phyloP scores from a whole-genome alignment of 768 basidiomycete genomes.

The Russula earlei region DNA sequence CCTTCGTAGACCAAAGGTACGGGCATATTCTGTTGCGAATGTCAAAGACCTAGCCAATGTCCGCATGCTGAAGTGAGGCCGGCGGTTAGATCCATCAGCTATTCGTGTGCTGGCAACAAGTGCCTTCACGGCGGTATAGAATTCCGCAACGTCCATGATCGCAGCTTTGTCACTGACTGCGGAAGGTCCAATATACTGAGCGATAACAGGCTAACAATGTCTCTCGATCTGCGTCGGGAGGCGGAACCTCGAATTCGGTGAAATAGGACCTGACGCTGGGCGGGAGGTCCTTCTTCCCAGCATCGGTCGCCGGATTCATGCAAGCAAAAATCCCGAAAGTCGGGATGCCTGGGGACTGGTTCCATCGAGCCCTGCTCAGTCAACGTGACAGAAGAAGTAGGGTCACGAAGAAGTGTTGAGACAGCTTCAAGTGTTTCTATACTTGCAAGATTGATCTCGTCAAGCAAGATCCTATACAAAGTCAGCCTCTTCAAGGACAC shows the following conservation, averaged over 20 bases:
- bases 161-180: slow-evolving; percentile 79
- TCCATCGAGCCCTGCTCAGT: slow-evolving; percentile 90
- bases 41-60: slow-evolving; percentile 85
- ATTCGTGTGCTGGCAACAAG: slow-evolving; percentile 66
- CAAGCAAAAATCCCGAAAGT: slow-evolving; percentile 97
- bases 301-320: slow-evolving; percentile 99
- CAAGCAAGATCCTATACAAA: slow-evolving; percentile 71
- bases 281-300: slow-evolving; percentile 95
- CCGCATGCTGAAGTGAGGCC: slow-evolving; percentile 96
- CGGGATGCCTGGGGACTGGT: slow-evolving; percentile 82
- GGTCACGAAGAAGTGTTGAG: slow-evolving; percentile 75
- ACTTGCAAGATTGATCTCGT: slow-evolving; percentile 93
- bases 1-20: slow-evolving; percentile 69
- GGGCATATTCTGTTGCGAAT: slow-evolving; percentile 77
- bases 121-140: slow-evolving; percentile 74
- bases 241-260: slow-evolving; percentile 91
- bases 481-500: background rate
- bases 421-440: slow-evolving; percentile 92
- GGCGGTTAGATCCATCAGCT: slow-evolving; percentile 86
- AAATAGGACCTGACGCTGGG: slow-evolving; percentile 85
- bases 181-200: slow-evolving; percentile 78
- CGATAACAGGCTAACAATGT: slow-evolving; percentile 79
- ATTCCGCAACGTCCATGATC: slow-evolving; percentile 86
- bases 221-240: slow-evolving; percentile 87
- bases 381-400: slow-evolving; percentile 81